Base-by-base conservation (phyloP, 371 early-diverging fungal species). In the Mortierella sp. region DNA sequence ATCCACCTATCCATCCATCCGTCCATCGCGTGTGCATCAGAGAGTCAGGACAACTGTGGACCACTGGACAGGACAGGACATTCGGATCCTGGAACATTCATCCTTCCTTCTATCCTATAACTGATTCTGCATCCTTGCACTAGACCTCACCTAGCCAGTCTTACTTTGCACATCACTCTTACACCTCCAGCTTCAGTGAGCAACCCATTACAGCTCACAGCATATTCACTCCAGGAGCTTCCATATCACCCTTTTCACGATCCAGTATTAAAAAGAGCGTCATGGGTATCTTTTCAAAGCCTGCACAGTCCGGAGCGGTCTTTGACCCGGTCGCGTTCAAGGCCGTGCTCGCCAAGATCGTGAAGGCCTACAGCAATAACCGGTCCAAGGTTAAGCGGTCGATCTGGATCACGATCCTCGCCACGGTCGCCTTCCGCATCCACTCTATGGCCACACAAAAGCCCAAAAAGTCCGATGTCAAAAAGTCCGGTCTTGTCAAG, bases 241-340 rank as follows among this genome's bases (percentile, higher is more conserved):
- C 46, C 9, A 16, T 16, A 55, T 26, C 18, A 53, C 44, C 16
- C 11, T 21, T 21, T 28, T 26, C 47, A 16, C 53, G 18, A 44
- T 52, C 25, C 14, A 2, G 16, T 23, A 16, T 51, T 18, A n/a
- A 19, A 62, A 48, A 29, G 18, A 52, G n/a, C 9, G 21, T 45
- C 45, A 79, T 79, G 79, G 73, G 79, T 21, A 73, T 79, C 79
- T 79, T 79, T 63, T 79, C 79, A 66, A 79, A 79, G 66, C 79
- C 79, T 37, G 67, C 79, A 9, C 37, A 66, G n/a, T 30, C 79
- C 60, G 25, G 68, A 52, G 79, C 70, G 37, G 79, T 79, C 70
- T 79, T 79, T 69, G 79, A 79, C 63, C 79, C 79, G 25, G 73
- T 59, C 12, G 79, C 73, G 28, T 79, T 79, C 67, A 79, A 69